Evolutionary conservation across 2,329 filamentous ascomycete species (phyloP).

Genomic region (Epichloe aotearoae): DNA sequence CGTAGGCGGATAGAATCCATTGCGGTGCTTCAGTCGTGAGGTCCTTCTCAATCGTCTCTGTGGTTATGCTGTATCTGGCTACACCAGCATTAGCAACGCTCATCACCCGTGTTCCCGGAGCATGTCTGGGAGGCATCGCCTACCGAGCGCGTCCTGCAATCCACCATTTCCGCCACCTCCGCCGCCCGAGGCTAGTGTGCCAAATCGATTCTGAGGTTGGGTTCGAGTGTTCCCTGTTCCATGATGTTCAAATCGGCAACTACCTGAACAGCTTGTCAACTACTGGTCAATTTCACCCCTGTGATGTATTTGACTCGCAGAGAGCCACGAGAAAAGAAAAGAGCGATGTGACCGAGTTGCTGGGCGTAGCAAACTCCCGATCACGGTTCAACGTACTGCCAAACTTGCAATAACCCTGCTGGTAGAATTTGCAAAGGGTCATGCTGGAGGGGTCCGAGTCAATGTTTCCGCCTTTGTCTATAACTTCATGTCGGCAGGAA

Average conservation of each 20-base stretch:
- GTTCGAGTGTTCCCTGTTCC: conserved; percentile 22
- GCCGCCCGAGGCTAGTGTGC: conserved; percentile 24
- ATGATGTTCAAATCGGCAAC: conserved; percentile 42
- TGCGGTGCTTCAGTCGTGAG: conserved; percentile 57
- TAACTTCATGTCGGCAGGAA: conserved; percentile 3
- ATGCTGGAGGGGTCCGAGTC: conserved; percentile 14
- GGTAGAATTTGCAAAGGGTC: conserved; percentile 34
- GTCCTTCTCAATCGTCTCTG: conserved; percentile 49
- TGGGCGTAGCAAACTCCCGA: neutral
- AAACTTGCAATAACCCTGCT: conserved; percentile 38
- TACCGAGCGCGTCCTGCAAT: conserved; percentile 13
- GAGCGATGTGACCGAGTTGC: neutral
- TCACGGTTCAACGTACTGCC: conserved; percentile 21
- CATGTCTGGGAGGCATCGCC: neutral
- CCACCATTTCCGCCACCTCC: conserved; percentile 17
- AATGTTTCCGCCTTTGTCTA: neutral
- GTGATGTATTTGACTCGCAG: neutral
- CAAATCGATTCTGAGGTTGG: conserved; percentile 42
- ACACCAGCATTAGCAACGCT: conserved; percentile 3
- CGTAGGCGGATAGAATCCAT: conserved; percentile 83
- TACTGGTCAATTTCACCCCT: neutral
- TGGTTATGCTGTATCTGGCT: conserved; percentile 38
- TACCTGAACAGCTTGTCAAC: conserved; percentile 22
- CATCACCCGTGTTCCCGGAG: neutral
- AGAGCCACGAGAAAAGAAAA: neutral